Percentiles rank a stretch among this genome's conserved stretches.
Evolutionary conservation across 805 yeast genomes (phyloP).

Genomic region (Candida mattraensis): DNA sequence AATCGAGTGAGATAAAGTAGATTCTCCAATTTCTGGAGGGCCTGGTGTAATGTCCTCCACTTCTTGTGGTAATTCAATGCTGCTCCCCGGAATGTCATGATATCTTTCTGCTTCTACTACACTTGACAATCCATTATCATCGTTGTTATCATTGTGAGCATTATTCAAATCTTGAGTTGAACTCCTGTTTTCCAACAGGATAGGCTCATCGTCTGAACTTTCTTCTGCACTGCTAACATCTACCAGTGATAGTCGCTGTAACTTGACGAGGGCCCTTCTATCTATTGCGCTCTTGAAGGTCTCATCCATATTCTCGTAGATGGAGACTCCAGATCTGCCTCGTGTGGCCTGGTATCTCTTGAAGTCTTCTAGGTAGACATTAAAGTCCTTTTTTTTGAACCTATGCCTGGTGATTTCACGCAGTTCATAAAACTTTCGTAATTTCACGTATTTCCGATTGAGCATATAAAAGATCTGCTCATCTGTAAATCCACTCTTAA

Average conservation of each 20-base stretch:
- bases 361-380: constrained; percentile 30
- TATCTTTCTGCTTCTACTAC: too few relatives aligned
- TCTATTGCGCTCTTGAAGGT: constrained; percentile 11
- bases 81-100: too few relatives aligned
- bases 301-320: constrained; percentile 28
- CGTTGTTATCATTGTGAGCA: too few relatives aligned
- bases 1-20: too few relatives aligned
- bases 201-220: too few relatives aligned
- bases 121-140: too few relatives aligned
- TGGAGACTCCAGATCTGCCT: constrained; percentile 25
- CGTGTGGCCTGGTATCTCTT: constrained; percentile 25
- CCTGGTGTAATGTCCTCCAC: too few relatives aligned
- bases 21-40: too few relatives aligned
- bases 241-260: constrained; percentile 19
- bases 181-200: too few relatives aligned
- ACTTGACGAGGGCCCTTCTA: constrained; percentile 10
- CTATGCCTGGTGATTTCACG: constrained; percentile 28
- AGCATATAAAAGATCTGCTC: constrained; percentile 29
- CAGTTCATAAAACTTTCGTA: constrained; percentile 27
- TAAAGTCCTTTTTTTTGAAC: constrained; percentile 32
- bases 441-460: constrained; percentile 30
- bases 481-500: constrained; percentile 24
- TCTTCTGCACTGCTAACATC: constrained; percentile 21
- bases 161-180: too few relatives aligned
- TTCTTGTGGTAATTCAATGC: too few relatives aligned